Percentiles rank a stretch among this genome's conserved stretches.
phyloP scores from a whole-genome alignment of 1,284 basidiomycete species.

The Microbotryum lychnidis-dioicae region DNA sequence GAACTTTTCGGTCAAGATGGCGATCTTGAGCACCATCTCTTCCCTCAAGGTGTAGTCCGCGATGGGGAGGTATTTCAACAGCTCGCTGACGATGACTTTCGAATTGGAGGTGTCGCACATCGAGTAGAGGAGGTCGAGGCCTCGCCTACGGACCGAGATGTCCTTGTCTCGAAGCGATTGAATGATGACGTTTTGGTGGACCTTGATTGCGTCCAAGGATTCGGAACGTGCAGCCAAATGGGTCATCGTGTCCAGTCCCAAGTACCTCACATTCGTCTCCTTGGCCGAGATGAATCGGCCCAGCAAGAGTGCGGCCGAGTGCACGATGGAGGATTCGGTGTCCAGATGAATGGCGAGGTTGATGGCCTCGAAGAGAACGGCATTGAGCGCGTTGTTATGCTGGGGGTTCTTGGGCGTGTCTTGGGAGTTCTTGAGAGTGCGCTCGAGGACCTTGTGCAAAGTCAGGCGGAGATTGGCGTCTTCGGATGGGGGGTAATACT shows the following conservation, averaged over 20 bases:
- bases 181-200: conserved; percentile 92
- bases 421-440: conserved; percentile 87
- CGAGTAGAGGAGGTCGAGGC: conserved; percentile 90
- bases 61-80: conserved; percentile 82
- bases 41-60: conserved; percentile 94
- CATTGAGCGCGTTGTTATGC: conserved; percentile 97
- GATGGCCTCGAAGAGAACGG: conserved; percentile 97
- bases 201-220: conserved; percentile 75
- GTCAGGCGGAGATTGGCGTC: conserved; percentile 70
- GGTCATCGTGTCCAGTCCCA: conserved; percentile 96
- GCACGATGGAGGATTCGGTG: conserved; percentile 78
- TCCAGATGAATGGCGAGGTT: conserved; percentile 94
- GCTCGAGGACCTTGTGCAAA: conserved; percentile 76
- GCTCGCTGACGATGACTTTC: conserved; percentile 86
- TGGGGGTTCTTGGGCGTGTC: conserved; percentile 91
- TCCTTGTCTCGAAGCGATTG: conserved; percentile 90
- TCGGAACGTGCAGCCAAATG: conserved; percentile 90
- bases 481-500: conserved; percentile 91
- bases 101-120: conserved; percentile 98
- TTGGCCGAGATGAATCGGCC: conserved; percentile 94
- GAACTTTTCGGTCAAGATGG: conserved; percentile 95
- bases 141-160: conserved; percentile 88
- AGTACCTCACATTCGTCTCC: conserved; percentile 96
- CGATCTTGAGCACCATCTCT: conserved; percentile 98
- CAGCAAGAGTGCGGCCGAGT: conserved; percentile 80